Percentiles rank a stretch among this genome's conserved stretches.
Evolutionary conservation across 2,329 filamentous ascomycete genomes (phyloP).

Genomic region (Leptographium galeiforme): DNA sequence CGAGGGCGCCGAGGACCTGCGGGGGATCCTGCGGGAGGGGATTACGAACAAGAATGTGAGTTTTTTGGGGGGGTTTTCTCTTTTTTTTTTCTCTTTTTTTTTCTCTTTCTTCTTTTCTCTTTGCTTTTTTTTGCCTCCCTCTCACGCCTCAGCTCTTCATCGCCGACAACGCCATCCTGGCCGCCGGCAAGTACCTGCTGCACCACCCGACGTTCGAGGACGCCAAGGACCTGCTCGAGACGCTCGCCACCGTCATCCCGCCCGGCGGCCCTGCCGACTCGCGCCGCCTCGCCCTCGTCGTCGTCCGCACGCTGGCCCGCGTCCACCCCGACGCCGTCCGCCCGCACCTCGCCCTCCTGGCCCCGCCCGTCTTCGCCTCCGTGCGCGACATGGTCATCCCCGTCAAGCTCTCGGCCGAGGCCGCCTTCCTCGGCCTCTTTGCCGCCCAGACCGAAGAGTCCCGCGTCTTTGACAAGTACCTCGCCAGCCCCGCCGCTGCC

Average conservation of each 20-base stretch:
- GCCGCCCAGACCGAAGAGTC: slow-evolving; percentile 76
- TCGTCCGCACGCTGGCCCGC: slow-evolving; percentile 73
- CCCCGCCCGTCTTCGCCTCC: slow-evolving; percentile 72
- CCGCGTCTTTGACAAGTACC: slow-evolving; percentile 82
- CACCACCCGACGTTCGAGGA: slow-evolving; percentile 60
- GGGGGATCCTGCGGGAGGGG: slow-evolving; percentile 65
- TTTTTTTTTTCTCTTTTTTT: neutral
- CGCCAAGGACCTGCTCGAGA: slow-evolving; percentile 67
- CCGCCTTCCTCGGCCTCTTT: slow-evolving; percentile 84
- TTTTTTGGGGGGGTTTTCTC: slow-evolving; percentile 16
- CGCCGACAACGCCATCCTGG: slow-evolving; percentile 76
- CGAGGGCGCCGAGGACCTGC: slow-evolving; percentile 57
- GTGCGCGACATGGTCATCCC: slow-evolving; percentile 89
- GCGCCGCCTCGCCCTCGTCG: slow-evolving; percentile 72
- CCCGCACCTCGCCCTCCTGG: slow-evolving; percentile 68
- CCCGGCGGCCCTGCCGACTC: slow-evolving; percentile 72
- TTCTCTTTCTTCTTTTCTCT: neutral
- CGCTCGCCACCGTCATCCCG: slow-evolving; percentile 59
- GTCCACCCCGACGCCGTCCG: slow-evolving; percentile 67
- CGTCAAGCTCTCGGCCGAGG: slow-evolving; percentile 88
- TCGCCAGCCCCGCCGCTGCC: slow-evolving; percentile 51
- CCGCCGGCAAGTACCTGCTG: slow-evolving; percentile 81
- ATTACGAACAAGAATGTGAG: slow-evolving; percentile 64
- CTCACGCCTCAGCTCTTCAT: slow-evolving; percentile 50
- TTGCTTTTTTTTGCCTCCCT: no score